Evolutionary conservation across 768 basidiomycete genomes (phyloP).

Genomic region (Tricholoma bakamatsutake): DNA sequence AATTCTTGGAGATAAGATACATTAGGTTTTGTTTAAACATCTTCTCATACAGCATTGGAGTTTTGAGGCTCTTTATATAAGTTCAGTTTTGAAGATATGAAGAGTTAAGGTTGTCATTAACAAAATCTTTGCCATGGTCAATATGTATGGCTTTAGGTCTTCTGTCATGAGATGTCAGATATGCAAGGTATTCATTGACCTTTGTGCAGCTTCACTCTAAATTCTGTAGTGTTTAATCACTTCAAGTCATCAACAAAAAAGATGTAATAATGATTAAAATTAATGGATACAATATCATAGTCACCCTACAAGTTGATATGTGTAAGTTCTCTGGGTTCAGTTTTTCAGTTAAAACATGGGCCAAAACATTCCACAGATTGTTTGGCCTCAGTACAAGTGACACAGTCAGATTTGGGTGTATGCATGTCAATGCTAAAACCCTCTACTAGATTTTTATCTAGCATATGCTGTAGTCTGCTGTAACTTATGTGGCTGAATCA

Average conservation of each 20-base stretch:
- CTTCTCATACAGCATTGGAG: too few species aligned
- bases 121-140: neutral
- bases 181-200: neutral
- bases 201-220: neutral
- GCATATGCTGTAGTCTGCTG: neutral
- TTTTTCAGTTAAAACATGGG: neutral
- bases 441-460: conserved; percentile 2
- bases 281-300: conserved; percentile 4
- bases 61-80: neutral
- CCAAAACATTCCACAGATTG: conserved; percentile 5
- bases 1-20: too few species aligned
- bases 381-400: conserved; percentile 1
- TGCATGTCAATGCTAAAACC: neutral
- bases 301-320: conserved; percentile 7
- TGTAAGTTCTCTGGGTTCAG: conserved; percentile 8
- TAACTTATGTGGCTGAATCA: conserved; percentile 1
- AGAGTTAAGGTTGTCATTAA: neutral
- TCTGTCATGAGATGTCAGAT: neutral
- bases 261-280: conserved; percentile 6
- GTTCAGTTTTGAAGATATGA: neutral
- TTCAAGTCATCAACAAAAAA: conserved; percentile 4
- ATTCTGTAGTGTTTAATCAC: neutral
- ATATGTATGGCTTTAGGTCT: neutral
- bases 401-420: conserved; percentile 3
- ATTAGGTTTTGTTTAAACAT: too few species aligned